A percentile compares a stretch with the other conserved stretches of the same genome.
These are phyloP conservation scores for Annona cherimola DNA, from an alignment of 164 flowering plant species.

Conservation along the genomic window DNA sequence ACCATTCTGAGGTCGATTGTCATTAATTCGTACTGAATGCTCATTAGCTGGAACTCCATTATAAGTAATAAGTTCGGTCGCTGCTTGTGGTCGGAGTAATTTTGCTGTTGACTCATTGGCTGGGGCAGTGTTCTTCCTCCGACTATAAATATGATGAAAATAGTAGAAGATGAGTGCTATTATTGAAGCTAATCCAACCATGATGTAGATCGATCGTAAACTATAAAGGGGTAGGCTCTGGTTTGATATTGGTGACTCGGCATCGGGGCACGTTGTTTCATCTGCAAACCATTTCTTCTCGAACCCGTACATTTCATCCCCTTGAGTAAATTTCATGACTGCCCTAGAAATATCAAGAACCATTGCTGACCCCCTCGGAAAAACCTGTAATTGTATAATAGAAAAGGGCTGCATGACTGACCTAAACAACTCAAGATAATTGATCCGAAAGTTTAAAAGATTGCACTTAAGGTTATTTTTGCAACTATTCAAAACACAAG, in stretches of 20 bases:
- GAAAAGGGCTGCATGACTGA: not conserved
- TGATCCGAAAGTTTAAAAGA: too few relatives aligned
- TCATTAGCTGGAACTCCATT: not conserved
- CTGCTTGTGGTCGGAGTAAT: not conserved
- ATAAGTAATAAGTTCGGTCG: not conserved
- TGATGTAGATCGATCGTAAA: conserved; percentile 11
- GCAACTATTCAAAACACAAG: too few relatives aligned
- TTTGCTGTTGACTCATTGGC: not conserved
- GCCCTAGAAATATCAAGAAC: conserved; percentile 18
- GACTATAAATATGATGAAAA: not conserved
- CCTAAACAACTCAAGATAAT: too few relatives aligned
- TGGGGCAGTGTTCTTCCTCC: not conserved
- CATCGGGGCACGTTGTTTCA: not conserved
- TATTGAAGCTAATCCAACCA: conserved; percentile 8
- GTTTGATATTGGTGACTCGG: not conserved
- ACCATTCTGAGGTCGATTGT: not conserved
- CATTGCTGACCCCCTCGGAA: conserved; percentile 18
- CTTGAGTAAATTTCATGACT: conserved; percentile 10
- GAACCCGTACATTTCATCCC: not conserved
- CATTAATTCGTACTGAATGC: not conserved
- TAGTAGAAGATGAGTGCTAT: conserved; percentile 6
- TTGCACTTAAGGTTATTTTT: too few relatives aligned
- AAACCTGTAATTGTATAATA: conserved; percentile 6
- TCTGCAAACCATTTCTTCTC: conserved; percentile 13
- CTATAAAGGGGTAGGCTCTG: conserved; percentile 2